A percentile compares a stretch with the other conserved stretches of the same genome.
These are phyloP conservation scores for Podila horticola DNA, from an alignment of 192 early-diverging fungal genomes.

Conservation along the genomic window DNA sequence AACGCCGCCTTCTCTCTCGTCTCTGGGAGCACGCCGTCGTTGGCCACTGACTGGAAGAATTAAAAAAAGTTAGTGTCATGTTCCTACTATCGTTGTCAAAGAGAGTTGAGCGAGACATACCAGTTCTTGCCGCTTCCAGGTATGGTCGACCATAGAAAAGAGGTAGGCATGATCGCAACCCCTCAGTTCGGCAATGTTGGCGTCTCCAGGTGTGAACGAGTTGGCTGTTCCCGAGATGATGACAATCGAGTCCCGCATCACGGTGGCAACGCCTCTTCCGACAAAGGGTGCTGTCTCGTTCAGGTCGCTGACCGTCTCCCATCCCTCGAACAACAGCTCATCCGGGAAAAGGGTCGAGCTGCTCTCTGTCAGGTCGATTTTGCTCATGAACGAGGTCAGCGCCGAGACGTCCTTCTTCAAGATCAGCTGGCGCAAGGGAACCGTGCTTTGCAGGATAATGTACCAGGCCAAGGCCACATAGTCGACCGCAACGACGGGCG, in stretches of 20 bases:
- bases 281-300: conserved; percentile 44
- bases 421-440: conserved; percentile 40
- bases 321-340: conserved; percentile 22
- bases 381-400: conserved; percentile 20
- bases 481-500: conserved; percentile 33
- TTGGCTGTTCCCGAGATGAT: conserved; percentile 49
- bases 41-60: conserved; percentile 10
- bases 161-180: conserved; percentile 45
- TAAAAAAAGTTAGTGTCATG: not conserved
- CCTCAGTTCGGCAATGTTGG: conserved; percentile 8
- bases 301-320: conserved; percentile 19
- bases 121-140: conserved; percentile 25
- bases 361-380: conserved; percentile 28
- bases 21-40: conserved; percentile 23
- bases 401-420: conserved; percentile 23
- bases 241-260: conserved; percentile 20
- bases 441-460: conserved; percentile 42
- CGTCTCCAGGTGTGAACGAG: conserved; percentile 38
- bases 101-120: conserved; percentile 4
- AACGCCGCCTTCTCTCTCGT: conserved; percentile 41
- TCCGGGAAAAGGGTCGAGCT: conserved; percentile 31
- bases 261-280: conserved; percentile 30
- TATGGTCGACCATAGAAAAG: conserved; percentile 11
- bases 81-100: not conserved
- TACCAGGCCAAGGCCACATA: conserved; percentile 30